These are phyloP conservation scores for Globisporangium iwayamae DNA, from an alignment of 352 stramenopile species.

Conservation along the genomic window DNA sequence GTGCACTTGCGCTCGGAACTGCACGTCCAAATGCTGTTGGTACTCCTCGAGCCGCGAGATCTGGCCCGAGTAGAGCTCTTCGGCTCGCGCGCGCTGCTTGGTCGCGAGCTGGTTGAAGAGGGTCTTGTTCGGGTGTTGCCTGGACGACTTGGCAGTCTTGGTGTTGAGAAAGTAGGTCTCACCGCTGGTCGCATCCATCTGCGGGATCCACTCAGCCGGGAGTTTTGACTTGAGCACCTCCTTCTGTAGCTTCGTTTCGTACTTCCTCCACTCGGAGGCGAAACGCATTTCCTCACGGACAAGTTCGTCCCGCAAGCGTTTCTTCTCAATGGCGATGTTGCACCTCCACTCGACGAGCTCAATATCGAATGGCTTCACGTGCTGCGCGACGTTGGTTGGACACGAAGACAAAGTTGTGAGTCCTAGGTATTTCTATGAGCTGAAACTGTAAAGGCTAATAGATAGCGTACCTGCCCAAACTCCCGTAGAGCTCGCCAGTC, in stretches of 20 bases:
- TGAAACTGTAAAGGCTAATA: not conserved
- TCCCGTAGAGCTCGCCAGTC: constrained; percentile 16
- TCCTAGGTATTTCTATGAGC: not conserved
- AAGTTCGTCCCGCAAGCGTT: constrained; percentile 21
- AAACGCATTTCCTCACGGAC: constrained; percentile 23
- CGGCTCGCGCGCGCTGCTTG: constrained; percentile 27
- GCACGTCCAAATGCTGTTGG: constrained; percentile 14
- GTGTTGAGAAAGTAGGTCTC: constrained; percentile 41
- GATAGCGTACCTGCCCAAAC: constrained; percentile 5
- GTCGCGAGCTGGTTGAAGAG: constrained; percentile 28
- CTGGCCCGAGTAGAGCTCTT: constrained; percentile 22
- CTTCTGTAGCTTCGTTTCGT: constrained; percentile 33
- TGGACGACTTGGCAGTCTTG: constrained; percentile 26
- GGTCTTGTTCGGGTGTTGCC: constrained; percentile 33
- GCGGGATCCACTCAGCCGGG: constrained; percentile 36
- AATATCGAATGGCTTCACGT: constrained; percentile 13
- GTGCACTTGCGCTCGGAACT: constrained; percentile 9
- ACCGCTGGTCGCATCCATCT: constrained; percentile 31
- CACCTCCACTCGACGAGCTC: constrained; percentile 31
- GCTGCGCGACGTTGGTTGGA: constrained; percentile 4
- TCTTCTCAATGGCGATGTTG: constrained; percentile 27
- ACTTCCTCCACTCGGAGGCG: constrained; percentile 27
- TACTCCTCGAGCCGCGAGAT: constrained; percentile 25
- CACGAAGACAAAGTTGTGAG: not conserved
- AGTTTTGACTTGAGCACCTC: constrained; percentile 37